Evolutionary conservation across 2,329 filamentous ascomycete species (phyloP).

Genomic region (Fusarium avenaceum): DNA sequence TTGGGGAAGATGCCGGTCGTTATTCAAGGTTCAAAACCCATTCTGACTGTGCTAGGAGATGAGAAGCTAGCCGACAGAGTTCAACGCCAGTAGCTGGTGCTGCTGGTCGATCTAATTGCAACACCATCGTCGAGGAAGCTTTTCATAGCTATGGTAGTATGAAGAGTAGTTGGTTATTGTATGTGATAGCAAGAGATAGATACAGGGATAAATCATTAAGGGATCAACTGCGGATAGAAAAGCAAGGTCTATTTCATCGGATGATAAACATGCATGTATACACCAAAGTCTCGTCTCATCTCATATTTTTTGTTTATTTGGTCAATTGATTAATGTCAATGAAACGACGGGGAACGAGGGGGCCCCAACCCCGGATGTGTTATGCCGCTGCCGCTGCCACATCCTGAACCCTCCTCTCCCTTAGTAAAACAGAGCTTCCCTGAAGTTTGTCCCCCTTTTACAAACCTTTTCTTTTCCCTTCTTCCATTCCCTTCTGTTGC

Average conservation of each 20-base stretch:
- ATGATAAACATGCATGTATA: constrained; percentile 33
- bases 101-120: constrained; percentile 26
- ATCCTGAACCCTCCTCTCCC: constrained; percentile 1
- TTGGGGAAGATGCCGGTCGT: constrained; percentile 28
- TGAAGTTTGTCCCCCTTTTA: constrained; percentile 33
- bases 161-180: not conserved
- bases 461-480: constrained; percentile 15
- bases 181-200: constrained; percentile 10
- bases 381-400: constrained; percentile 31
- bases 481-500: constrained; percentile 4
- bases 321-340: constrained; percentile 1
- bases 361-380: constrained; percentile 35
- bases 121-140: constrained; percentile 1
- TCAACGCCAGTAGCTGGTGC: constrained; percentile 34
- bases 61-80: constrained; percentile 42
- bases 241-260: constrained; percentile 34
- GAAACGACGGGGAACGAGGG: constrained; percentile 21
- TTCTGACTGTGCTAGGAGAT: constrained; percentile 8
- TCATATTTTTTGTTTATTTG: constrained; percentile 5
- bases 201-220: constrained; percentile 8
- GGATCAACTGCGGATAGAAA: not conserved
- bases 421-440: constrained; percentile 4
- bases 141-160: not conserved
- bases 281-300: constrained; percentile 19
- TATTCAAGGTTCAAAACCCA: constrained; percentile 15